Evolutionary conservation across 2,329 filamentous ascomycete genomes (phyloP).

Genomic region (Xylaria sp.): DNA sequence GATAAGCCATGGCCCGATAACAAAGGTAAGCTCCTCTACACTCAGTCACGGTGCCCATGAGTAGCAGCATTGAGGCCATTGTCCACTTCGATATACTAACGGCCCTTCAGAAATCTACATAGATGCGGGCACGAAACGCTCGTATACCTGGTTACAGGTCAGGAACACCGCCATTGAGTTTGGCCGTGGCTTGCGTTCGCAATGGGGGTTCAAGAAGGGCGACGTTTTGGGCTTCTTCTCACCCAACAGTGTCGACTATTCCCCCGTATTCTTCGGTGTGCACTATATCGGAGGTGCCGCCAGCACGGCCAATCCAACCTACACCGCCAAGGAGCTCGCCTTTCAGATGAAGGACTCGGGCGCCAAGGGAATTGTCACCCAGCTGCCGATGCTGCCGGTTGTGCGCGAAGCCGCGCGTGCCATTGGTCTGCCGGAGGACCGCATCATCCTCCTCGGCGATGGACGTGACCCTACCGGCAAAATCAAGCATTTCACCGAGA

Average conservation of each 20-base stretch:
- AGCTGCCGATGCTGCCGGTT: slow-evolving; percentile 70
- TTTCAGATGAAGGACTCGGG: slow-evolving; percentile 84
- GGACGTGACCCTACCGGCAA: slow-evolving; percentile 65
- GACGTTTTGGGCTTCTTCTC: slow-evolving; percentile 86
- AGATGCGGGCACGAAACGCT: slow-evolving; percentile 74
- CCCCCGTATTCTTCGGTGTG: slow-evolving; percentile 78
- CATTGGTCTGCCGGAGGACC: slow-evolving; percentile 75
- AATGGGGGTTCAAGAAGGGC: slow-evolving; percentile 82
- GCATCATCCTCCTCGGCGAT: slow-evolving; percentile 81
- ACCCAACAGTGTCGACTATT: slow-evolving; percentile 87
- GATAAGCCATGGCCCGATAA: slow-evolving; percentile 73
- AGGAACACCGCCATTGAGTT: slow-evolving; percentile 76
- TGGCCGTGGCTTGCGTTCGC: slow-evolving; percentile 78
- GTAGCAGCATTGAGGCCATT: neutral
- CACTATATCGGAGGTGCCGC: slow-evolving; percentile 85
- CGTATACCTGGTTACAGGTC: slow-evolving; percentile 76
- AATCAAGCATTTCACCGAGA: slow-evolving; percentile 77
- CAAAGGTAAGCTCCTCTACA: slow-evolving; percentile 65
- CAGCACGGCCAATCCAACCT: slow-evolving; percentile 88
- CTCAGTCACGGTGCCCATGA: slow-evolving; percentile 2
- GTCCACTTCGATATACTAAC: slow-evolving; percentile 10
- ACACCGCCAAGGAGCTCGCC: slow-evolving; percentile 83
- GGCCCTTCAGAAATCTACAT: slow-evolving; percentile 73
- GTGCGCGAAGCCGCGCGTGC: slow-evolving; percentile 74
- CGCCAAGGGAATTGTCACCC: slow-evolving; percentile 80